Evolutionary conservation across 352 stramenopile species (phyloP).

Genomic region (Pilasporangium apinafurcum): DNA sequence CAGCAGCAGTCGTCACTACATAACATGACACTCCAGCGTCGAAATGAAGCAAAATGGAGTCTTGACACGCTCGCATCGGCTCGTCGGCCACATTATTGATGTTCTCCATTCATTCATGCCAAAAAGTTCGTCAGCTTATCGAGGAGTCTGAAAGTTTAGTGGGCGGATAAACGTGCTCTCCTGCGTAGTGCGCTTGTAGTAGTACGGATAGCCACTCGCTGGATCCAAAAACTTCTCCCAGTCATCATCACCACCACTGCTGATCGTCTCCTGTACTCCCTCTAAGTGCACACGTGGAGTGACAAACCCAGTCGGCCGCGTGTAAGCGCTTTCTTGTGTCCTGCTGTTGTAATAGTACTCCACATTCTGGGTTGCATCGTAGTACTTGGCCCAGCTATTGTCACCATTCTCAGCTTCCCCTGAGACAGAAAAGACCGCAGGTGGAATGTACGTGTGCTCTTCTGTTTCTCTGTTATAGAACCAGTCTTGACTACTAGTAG

Average conservation of each 20-base stretch:
- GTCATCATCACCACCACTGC: conserved; percentile 10
- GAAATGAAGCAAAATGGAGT: too few relatives aligned
- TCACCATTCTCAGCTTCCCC: not conserved
- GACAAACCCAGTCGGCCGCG: conserved; percentile 14
- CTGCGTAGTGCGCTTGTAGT: conserved; percentile 69
- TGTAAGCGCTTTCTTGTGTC: conserved; percentile 27
- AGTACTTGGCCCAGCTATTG: conserved; percentile 56
- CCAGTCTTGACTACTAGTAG: conserved; percentile 30
- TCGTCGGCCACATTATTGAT: too few relatives aligned
- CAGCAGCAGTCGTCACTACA: too few relatives aligned
- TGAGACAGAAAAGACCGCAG: conserved; percentile 8
- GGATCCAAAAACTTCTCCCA: conserved; percentile 52
- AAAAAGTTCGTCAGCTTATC: not conserved
- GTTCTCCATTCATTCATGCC: too few relatives aligned
- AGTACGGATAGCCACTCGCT: conserved; percentile 50
- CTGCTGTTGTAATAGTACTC: conserved; percentile 56
- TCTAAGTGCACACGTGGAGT: conserved; percentile 12
- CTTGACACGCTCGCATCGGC: too few relatives aligned
- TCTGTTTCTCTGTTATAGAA: conserved; percentile 73
- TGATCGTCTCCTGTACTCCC: conserved; percentile 1
- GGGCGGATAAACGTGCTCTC: conserved; percentile 56
- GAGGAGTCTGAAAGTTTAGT: conserved; percentile 12
- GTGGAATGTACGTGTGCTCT: conserved; percentile 42
- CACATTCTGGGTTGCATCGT: conserved; percentile 46
- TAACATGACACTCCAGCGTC: too few relatives aligned